phyloP scores from a whole-genome alignment of 2,329 filamentous ascomycete species.

The Massarina eburnea region DNA sequence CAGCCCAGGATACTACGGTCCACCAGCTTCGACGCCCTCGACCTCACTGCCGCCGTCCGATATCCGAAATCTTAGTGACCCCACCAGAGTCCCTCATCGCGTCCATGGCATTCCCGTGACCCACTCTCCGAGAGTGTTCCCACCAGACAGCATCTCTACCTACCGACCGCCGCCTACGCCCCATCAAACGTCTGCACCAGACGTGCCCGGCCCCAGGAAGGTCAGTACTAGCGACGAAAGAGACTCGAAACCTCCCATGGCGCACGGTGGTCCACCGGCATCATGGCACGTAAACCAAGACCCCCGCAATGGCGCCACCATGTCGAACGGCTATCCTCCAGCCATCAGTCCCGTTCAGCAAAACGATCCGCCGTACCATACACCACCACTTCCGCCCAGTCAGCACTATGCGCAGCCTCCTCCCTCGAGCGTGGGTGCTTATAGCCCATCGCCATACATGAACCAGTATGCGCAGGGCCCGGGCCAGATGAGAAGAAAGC shows the following conservation, averaged over 20 bases:
- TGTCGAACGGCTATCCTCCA: slow-evolving; percentile 36
- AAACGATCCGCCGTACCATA: slow-evolving; percentile 35
- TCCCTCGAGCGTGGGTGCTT: slow-evolving; percentile 21
- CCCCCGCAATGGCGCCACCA: slow-evolving; percentile 35
- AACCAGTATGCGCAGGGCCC: slow-evolving; percentile 24
- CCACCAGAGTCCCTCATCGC: slow-evolving; percentile 36
- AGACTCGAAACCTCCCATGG: slow-evolving; percentile 38
- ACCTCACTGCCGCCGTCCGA: slow-evolving; percentile 32
- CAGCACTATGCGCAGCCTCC: slow-evolving; percentile 34
- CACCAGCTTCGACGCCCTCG: slow-evolving; percentile 31
- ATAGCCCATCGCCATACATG: slow-evolving; percentile 33
- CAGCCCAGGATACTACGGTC: slow-evolving; percentile 21
- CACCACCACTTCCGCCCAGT: slow-evolving; percentile 26
- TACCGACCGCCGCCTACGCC: slow-evolving; percentile 37
- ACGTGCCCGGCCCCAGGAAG: slow-evolving; percentile 21
- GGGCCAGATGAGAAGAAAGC: slow-evolving; percentile 33
- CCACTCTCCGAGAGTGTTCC: slow-evolving; percentile 23
- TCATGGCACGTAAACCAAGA: slow-evolving; percentile 37
- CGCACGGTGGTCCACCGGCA: slow-evolving; percentile 37
- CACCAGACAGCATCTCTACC: slow-evolving; percentile 37
- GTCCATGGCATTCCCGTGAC: slow-evolving; percentile 38
- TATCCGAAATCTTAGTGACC: slow-evolving; percentile 36
- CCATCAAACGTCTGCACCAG: slow-evolving; percentile 26
- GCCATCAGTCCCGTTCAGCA: slow-evolving; percentile 33
- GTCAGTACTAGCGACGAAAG: slow-evolving; percentile 29